These are phyloP conservation scores for Naematelia encephala DNA, from an alignment of 768 basidiomycete genomes.

Conservation along the genomic window DNA sequence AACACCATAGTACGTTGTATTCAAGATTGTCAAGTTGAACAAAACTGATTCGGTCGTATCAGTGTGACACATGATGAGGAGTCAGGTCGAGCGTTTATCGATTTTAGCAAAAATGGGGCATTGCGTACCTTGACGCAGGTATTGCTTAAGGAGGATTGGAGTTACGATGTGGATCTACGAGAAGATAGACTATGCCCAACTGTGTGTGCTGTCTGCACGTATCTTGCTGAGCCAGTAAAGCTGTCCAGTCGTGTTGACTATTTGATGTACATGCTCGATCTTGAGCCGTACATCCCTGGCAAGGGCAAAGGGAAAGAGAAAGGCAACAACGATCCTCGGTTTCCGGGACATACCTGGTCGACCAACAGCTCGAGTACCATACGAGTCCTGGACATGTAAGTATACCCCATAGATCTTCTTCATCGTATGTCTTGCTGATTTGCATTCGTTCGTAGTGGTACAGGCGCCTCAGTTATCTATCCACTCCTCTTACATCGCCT, in stretches of 20 bases:
- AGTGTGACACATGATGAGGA: conserved; percentile 26
- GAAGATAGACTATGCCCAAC: conserved; percentile 79
- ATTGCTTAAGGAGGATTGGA: conserved; percentile 71
- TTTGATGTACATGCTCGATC: conserved; percentile 55
- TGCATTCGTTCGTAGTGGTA: conserved; percentile 60
- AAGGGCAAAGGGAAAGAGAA: background rate
- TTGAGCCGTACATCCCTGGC: conserved; percentile 54
- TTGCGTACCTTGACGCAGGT: conserved; percentile 77
- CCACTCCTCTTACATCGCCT: conserved; percentile 59
- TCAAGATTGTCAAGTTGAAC: background rate
- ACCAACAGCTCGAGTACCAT: conserved; percentile 55
- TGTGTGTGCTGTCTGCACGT: conserved; percentile 54
- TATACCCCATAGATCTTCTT: background rate
- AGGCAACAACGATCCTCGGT: background rate
- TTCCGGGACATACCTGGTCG: conserved; percentile 49
- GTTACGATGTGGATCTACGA: conserved; percentile 62
- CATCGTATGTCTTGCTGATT: background rate
- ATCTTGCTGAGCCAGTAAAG: conserved; percentile 15
- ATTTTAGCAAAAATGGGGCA: conserved; percentile 70
- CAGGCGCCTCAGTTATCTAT: conserved; percentile 87
- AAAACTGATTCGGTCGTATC: background rate
- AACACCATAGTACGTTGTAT: conserved; percentile 56
- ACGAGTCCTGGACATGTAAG: conserved; percentile 64
- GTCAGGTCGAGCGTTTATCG: conserved; percentile 56
- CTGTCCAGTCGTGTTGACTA: conserved; percentile 64